phyloP scores from a whole-genome alignment of 2,329 filamentous ascomycete species.

The Pyrenophora graminea region DNA sequence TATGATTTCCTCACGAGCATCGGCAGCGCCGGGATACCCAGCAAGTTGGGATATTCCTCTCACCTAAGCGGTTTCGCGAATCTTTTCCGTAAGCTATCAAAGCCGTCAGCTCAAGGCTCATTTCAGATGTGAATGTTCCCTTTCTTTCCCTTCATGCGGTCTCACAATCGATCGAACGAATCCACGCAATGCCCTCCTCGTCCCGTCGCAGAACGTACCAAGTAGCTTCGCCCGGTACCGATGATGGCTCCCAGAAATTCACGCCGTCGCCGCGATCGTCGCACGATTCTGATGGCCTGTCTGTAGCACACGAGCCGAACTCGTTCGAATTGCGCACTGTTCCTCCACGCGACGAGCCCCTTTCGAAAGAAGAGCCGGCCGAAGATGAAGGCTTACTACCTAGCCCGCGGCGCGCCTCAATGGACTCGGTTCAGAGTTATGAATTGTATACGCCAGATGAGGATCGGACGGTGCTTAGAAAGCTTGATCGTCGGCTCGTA shows the following conservation, averaged over 20 bases:
- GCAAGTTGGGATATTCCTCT: no score
- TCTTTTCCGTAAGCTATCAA: no score
- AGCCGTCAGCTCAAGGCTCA: no score
- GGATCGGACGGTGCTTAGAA: conserved; percentile 70
- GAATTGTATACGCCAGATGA: conserved; percentile 68
- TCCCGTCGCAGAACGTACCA: conserved; percentile 18
- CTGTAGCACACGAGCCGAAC: conserved; percentile 18
- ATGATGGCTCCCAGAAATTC: conserved; percentile 24
- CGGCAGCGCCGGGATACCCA: background rate
- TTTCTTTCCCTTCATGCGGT: background rate
- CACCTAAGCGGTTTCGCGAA: no score
- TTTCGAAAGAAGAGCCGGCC: conserved; percentile 11
- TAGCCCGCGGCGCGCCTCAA: conserved; percentile 24
- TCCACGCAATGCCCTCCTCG: conserved; percentile 18
- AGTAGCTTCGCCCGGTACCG: conserved; percentile 26
- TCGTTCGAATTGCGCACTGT: conserved; percentile 34
- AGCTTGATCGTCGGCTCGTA: conserved; percentile 78
- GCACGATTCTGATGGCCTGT: conserved; percentile 13
- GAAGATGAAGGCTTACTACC: conserved; percentile 35
- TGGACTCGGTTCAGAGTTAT: conserved; percentile 49
- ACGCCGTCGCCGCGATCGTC: conserved; percentile 33
- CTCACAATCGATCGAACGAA: background rate
- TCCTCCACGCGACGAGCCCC: conserved; percentile 15
- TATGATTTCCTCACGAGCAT: background rate
- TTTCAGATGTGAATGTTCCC: conserved; percentile 3